A percentile compares a stretch with the other conserved stretches of the same genome.
Evolutionary conservation across 2,329 filamentous ascomycete genomes (phyloP).

Genomic region (Dactylonectria estremocensis): DNA sequence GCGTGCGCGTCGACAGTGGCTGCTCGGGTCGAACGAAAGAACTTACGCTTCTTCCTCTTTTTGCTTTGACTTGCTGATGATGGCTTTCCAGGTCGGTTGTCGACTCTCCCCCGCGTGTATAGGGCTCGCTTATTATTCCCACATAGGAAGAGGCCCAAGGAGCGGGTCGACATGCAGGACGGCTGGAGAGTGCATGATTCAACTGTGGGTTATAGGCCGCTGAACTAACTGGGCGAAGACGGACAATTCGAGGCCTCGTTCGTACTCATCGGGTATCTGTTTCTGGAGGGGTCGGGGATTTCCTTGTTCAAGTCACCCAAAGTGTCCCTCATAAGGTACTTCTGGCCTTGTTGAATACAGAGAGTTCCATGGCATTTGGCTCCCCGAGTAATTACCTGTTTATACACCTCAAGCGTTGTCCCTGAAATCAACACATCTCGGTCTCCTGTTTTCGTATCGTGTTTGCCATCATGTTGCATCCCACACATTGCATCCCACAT

Average conservation of each 20-base stretch:
- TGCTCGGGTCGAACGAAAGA: neutral
- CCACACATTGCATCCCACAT: neutral
- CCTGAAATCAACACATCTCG: neutral
- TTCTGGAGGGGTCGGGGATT: neutral
- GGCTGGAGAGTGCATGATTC: constrained; percentile 11
- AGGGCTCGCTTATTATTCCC: neutral
- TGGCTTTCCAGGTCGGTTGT: no score
- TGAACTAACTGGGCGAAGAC: neutral
- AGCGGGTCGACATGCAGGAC: neutral
- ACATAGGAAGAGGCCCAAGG: neutral
- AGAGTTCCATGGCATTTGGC: neutral
- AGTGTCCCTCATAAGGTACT: neutral
- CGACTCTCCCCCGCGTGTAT: neutral
- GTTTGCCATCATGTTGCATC: neutral
- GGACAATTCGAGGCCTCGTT: neutral
- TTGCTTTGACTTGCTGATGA: neutral
- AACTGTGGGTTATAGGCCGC: neutral
- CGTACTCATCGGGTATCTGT: neutral
- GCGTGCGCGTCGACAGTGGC: neutral
- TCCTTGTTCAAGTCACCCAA: neutral
- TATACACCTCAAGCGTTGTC: no score
- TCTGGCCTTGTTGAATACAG: no score
- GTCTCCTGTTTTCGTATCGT: neutral
- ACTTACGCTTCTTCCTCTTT: constrained; percentile 1
- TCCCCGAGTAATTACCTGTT: no score